phyloP scores from a whole-genome alignment of 352 stramenopile genomes.

The Thalassiosira mediterranea region DNA sequence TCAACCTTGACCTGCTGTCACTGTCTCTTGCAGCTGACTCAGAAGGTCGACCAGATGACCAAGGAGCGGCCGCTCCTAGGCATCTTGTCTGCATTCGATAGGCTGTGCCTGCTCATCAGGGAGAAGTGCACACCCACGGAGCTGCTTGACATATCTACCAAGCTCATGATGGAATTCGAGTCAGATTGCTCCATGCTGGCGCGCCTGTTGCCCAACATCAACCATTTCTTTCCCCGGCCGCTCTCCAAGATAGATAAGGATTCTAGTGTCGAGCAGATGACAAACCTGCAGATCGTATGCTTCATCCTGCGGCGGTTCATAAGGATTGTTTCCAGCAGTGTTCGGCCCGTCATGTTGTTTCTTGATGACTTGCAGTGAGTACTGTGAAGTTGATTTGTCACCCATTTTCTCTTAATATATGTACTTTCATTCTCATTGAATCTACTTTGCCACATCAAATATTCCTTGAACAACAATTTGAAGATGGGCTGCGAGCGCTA shows the following conservation, averaged over 20 bases:
- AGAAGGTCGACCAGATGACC: conserved; percentile 38
- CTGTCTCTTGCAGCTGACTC: background rate
- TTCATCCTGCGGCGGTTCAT: conserved; percentile 40
- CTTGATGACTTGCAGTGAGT: conserved; percentile 54
- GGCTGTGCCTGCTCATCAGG: conserved; percentile 16
- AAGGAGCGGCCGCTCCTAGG: background rate
- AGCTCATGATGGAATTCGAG: conserved; percentile 8
- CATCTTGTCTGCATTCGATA: conserved; percentile 35
- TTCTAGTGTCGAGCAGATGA: background rate
- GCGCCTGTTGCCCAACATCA: conserved; percentile 9
- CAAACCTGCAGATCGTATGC: conserved; percentile 14
- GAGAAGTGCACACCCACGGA: background rate
- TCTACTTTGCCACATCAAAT: too few species aligned
- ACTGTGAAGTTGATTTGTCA: too few species aligned
- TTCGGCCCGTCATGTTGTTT: conserved; percentile 43
- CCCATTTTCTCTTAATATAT: too few species aligned
- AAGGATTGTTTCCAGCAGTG: conserved; percentile 48
- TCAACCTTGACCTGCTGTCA: background rate
- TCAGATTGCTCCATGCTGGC: conserved; percentile 10
- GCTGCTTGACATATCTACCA: conserved; percentile 8
- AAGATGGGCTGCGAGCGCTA: conserved; percentile 24
- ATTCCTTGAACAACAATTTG: background rate
- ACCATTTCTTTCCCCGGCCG: background rate
- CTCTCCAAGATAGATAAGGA: background rate
- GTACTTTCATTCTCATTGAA: too few species aligned